phyloP scores from a whole-genome alignment of 2,329 filamentous ascomycete species.

The Tolypocladium sp. region DNA sequence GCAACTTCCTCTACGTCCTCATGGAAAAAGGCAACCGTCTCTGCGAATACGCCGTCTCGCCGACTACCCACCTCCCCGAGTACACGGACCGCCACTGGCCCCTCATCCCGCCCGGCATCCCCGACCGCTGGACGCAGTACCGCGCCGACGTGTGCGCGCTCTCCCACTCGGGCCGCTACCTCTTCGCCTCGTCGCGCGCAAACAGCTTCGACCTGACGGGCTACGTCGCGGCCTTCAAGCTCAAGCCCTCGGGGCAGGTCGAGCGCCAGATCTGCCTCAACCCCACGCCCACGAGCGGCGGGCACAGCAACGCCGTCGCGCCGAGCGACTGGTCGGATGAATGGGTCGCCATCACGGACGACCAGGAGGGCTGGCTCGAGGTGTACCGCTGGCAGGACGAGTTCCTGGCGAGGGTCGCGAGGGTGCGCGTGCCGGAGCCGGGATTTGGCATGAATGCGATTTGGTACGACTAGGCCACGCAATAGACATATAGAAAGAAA shows the following conservation, averaged over 20 bases:
- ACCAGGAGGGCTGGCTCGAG: conserved; percentile 80
- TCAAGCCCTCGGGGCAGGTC: conserved; percentile 60
- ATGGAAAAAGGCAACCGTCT: conserved; percentile 87
- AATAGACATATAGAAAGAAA: not conserved
- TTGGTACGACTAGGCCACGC: conserved; percentile 59
- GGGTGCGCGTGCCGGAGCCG: conserved; percentile 71
- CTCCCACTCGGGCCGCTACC: conserved; percentile 58
- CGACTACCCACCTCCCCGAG: conserved; percentile 61
- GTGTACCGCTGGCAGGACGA: conserved; percentile 83
- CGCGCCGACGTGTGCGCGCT: conserved; percentile 77
- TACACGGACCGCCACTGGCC: conserved; percentile 72
- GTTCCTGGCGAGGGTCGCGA: conserved; percentile 67
- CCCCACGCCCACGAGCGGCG: conserved; percentile 78
- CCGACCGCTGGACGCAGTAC: conserved; percentile 53
- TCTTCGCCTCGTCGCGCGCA: conserved; percentile 77
- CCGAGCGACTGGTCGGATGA: conserved; percentile 80
- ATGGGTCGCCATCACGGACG: conserved; percentile 83
- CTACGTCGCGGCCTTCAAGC: conserved; percentile 72
- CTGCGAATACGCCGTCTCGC: conserved; percentile 73
- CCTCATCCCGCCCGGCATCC: conserved; percentile 66
- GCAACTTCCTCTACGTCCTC: conserved; percentile 72
- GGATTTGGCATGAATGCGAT: conserved; percentile 96
- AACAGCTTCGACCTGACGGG: conserved; percentile 70
- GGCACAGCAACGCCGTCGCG: conserved; percentile 80
- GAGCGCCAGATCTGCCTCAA: conserved; percentile 72